Conservation (phyloP, 2,329 filamentous ascomycete genomes). For the Lecanosticta acicola region DNA sequence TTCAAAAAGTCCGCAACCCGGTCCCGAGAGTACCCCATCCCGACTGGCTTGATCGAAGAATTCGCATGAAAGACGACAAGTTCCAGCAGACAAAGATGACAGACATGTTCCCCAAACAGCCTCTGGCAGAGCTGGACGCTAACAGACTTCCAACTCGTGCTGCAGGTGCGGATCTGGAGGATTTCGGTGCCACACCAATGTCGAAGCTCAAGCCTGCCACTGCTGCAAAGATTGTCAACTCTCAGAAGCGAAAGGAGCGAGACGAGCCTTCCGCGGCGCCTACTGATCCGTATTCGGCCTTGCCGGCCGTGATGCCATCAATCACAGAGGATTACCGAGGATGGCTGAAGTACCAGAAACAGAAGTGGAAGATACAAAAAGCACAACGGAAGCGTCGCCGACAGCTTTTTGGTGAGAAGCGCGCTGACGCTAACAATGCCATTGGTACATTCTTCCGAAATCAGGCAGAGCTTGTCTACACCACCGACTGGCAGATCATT, state of each 20-base stretch:
- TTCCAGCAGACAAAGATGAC: slow-evolving; percentile 99
- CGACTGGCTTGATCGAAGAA: slow-evolving; percentile 90
- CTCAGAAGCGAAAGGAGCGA: slow-evolving; percentile 46
- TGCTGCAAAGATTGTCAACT: slow-evolving; percentile 27
- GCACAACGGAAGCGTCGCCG: slow-evolving; percentile 77
- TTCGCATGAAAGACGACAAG: slow-evolving; percentile 92
- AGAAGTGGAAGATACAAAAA: slow-evolving; percentile 98
- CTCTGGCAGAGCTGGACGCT: slow-evolving; percentile 65
- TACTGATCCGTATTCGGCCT: slow-evolving; percentile 70
- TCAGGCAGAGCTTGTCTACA: slow-evolving; percentile 83
- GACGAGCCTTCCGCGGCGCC: slow-evolving; percentile 47
- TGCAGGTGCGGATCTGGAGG: slow-evolving; percentile 48
- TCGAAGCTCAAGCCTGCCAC: slow-evolving; percentile 44
- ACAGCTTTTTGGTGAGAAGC: slow-evolving; percentile 87
- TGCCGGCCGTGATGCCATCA: slow-evolving; percentile 78
- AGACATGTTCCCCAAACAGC: slow-evolving; percentile 72
- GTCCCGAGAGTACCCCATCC: slow-evolving; percentile 90
- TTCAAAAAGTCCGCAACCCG: slow-evolving; percentile 92
- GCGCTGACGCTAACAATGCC: slow-evolving; percentile 54
- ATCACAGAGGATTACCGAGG: slow-evolving; percentile 80
- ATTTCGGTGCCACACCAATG: slow-evolving; percentile 37
- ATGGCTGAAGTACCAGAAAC: slow-evolving; percentile 91
- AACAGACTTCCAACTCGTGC: slow-evolving; percentile 55
- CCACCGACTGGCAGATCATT: slow-evolving; percentile 89
- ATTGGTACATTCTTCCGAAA: slow-evolving; percentile 76